A percentile compares a stretch with the other conserved stretches of the same genome.
Evolutionary conservation across 2,329 filamentous ascomycete species (phyloP).

Genomic region (Thielaviopsis punctulata): DNA sequence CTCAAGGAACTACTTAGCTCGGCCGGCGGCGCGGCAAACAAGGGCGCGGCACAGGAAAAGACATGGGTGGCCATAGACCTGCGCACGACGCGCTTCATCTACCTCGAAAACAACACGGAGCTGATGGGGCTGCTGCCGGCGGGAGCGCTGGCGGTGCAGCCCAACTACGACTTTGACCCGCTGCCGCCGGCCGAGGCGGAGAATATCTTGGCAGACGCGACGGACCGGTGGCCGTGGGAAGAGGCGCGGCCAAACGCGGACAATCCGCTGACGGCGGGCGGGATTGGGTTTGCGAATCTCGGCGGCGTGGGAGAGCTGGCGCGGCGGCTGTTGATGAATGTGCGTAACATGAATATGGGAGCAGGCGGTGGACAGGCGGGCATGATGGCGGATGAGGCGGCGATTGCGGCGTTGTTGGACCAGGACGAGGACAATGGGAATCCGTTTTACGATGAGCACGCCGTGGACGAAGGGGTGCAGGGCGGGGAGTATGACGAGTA

Average conservation of each 20-base stretch:
- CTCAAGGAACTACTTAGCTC: slow-evolving; percentile 51
- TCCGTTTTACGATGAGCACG: neutral
- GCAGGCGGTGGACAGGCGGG: neutral
- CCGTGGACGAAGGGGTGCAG: neutral
- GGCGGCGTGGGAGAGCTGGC: slow-evolving; percentile 6
- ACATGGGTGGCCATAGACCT: slow-evolving; percentile 22
- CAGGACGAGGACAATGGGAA: neutral
- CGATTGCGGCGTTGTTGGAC: slow-evolving; percentile 1
- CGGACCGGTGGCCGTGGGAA: slow-evolving; percentile 27
- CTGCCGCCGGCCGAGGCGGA: slow-evolving; percentile 48
- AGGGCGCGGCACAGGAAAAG: neutral
- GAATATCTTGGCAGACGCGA: slow-evolving; percentile 31
- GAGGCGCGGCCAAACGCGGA: slow-evolving; percentile 8
- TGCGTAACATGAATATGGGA: slow-evolving; percentile 4
- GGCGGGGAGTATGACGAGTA: neutral
- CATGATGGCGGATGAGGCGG: slow-evolving; percentile 1
- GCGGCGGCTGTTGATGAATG: slow-evolving; percentile 9
- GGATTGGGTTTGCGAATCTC: neutral
- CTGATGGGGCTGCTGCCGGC: slow-evolving; percentile 55
- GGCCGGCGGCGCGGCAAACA: slow-evolving; percentile 31
- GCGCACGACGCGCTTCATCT: slow-evolving; percentile 50
- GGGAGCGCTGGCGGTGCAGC: slow-evolving; percentile 42
- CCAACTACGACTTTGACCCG: slow-evolving; percentile 65
- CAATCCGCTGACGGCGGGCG: slow-evolving; percentile 15
- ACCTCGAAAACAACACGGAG: slow-evolving; percentile 56